phyloP scores from a whole-genome alignment of 2,329 filamentous ascomycete genomes.

The Arthrobotrys megalospora region DNA sequence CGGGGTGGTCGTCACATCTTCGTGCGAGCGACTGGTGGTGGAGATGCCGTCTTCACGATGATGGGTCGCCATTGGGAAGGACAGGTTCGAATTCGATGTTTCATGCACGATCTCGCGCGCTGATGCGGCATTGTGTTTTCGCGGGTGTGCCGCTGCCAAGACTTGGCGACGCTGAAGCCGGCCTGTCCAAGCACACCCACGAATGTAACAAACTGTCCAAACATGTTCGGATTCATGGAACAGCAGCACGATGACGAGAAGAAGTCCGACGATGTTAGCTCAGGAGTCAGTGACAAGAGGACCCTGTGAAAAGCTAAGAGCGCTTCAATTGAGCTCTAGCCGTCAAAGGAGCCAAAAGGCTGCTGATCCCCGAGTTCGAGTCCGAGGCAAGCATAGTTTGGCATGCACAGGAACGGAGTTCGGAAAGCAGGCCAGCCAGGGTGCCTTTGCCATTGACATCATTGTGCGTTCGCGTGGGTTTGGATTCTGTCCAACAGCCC shows the following conservation, averaged over 20 bases:
- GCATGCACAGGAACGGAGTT: constrained; percentile 38
- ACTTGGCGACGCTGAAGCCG: not conserved
- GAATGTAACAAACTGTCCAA: no score
- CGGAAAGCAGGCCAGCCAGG: constrained; percentile 25
- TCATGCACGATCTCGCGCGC: not conserved
- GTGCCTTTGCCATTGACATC: constrained; percentile 30
- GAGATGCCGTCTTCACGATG: constrained; percentile 18
- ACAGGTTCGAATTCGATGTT: not conserved
- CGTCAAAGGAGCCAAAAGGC: constrained; percentile 2
- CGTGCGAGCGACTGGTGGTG: constrained; percentile 22
- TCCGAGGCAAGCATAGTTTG: constrained; percentile 29
- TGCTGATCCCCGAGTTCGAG: constrained; percentile 57
- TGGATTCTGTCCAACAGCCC: constrained; percentile 5
- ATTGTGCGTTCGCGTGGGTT: constrained; percentile 33
- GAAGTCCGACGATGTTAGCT: not conserved
- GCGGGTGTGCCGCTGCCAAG: constrained; percentile 25
- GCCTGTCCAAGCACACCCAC: no score
- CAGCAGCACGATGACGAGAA: not conserved
- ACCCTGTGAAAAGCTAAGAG: constrained; percentile 18
- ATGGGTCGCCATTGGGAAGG: constrained; percentile 15
- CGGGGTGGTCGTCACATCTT: constrained; percentile 17
- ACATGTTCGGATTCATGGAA: not conserved
- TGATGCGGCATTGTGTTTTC: constrained; percentile 24
- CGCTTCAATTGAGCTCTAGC: constrained; percentile 14
- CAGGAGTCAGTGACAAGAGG: constrained; percentile 3